These are phyloP conservation scores for Myxozyma nipponensis DNA, from an alignment of 805 yeast genomes.

Conservation along the genomic window DNA sequence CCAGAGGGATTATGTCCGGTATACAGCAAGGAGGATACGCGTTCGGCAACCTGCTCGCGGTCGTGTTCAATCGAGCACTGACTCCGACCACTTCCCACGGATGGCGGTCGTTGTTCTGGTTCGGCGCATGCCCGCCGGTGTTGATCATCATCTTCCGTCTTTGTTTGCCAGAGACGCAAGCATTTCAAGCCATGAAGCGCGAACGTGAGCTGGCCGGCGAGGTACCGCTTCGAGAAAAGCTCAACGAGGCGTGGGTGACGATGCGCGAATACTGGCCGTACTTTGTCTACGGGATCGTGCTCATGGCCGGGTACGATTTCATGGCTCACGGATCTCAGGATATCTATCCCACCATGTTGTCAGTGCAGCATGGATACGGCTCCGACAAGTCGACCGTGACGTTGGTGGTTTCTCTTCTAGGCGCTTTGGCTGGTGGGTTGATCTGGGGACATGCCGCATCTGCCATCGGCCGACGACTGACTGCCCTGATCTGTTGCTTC, in stretches of 20 bases:
- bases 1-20: constrained; percentile 63
- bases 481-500: constrained; percentile 49
- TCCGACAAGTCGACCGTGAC: constrained; percentile 53
- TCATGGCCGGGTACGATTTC: constrained; percentile 69
- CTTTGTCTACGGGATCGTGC: constrained; percentile 52
- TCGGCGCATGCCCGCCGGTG: constrained; percentile 61
- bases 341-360: constrained; percentile 60
- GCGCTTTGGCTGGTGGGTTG: constrained; percentile 65
- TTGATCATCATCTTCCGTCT: constrained; percentile 56
- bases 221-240: no score
- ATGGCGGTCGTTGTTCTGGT: constrained; percentile 75
- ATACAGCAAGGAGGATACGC: constrained; percentile 79
- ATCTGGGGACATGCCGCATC: constrained; percentile 55
- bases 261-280: constrained; percentile 57
- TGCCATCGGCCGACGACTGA: constrained; percentile 57
- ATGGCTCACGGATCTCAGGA: constrained; percentile 75
- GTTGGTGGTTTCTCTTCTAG: constrained; percentile 61
- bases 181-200: constrained; percentile 17
- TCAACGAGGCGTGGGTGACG: constrained; percentile 42
- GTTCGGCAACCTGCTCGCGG: constrained; percentile 63
- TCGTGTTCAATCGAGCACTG: constrained; percentile 62
- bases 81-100: constrained; percentile 44
- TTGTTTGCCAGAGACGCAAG: constrained; percentile 57
- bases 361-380: constrained; percentile 48
- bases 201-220: constrained; percentile 26